Evolutionary conservation across 2,329 filamentous ascomycete genomes (phyloP), one percentile per base, ranked within the genome.

Genomic region (Botrytis tulipae): DNA sequence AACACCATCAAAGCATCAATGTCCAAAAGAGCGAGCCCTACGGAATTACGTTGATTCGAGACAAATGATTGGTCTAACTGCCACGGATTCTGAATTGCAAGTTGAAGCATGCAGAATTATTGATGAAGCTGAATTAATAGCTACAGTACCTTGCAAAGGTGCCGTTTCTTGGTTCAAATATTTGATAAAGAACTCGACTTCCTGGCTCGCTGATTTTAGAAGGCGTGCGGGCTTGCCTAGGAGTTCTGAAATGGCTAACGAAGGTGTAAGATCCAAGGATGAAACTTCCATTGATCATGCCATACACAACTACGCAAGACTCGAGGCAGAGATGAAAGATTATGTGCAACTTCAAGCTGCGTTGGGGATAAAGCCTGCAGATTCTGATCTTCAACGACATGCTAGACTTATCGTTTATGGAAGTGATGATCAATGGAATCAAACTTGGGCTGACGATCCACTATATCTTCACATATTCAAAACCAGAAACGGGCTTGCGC

Each of bases 331-430:
- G 77, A 80, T 91, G 46, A 85, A 83, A 18, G 85, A 88, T 61
- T 90, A 85, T 78, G 81, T 88, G 48, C 82, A 82, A 9, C 76
- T 81, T 3, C 86, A 87, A 76, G 81, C 84, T 25, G 79, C 82
- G 0, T 77, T 83, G 22, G 87, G 87, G 1, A 78, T 84, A 1
- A 84, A 87, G 66, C 86, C 87, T 0, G 84, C 84, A 0, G 87
- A 91, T 74, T 84, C 84, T 3, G 86, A 87, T 63, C 79, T 91
- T 57, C 88, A 90, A 77, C 82, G 82, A 42, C 83, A 89, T 76
- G 88, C 88, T 35, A 85, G 89, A 75, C 83, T 89, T 70, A 88
- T 90, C 76, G 88, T 91, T 35, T 90, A 89, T 80, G 88, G 89
- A 65, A 86, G 84, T 73, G 87, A 90, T 70, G 88, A 91, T 76